Evolutionary conservation across 768 basidiomycete genomes (phyloP).

Genomic region (Gyrodon lividus): DNA sequence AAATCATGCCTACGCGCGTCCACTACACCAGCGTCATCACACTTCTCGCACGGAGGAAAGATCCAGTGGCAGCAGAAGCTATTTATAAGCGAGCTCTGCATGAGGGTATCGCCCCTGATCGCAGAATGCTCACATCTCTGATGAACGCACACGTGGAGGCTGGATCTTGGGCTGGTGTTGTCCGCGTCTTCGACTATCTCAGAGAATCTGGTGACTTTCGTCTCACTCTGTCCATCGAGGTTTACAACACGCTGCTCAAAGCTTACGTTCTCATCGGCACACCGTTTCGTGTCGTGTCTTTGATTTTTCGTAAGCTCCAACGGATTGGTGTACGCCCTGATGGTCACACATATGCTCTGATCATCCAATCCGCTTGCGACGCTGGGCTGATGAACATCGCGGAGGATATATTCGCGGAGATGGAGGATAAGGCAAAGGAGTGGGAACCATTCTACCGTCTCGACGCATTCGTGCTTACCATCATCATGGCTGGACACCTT

Average conservation of each 20-base stretch:
- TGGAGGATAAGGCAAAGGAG: constrained; percentile 47
- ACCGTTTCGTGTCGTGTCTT: constrained; percentile 63
- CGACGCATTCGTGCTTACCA: constrained; percentile 64
- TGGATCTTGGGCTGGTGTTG: constrained; percentile 75
- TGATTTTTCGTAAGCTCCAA: constrained; percentile 58
- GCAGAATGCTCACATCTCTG: constrained; percentile 62
- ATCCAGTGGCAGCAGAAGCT: constrained; percentile 63
- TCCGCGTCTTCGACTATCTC: constrained; percentile 68
- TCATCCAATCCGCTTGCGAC: constrained; percentile 83
- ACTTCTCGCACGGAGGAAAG: constrained; percentile 60
- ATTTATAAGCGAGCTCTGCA: constrained; percentile 62
- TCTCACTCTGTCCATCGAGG: constrained; percentile 50
- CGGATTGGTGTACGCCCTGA: constrained; percentile 55
- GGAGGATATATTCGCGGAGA: constrained; percentile 60
- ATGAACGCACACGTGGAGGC: constrained; percentile 84
- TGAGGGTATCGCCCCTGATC: constrained; percentile 63
- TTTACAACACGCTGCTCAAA: constrained; percentile 79
- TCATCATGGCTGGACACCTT: constrained; percentile 74
- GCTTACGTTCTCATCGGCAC: constrained; percentile 81
- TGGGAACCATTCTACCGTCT: constrained; percentile 41
- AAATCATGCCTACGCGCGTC: constrained; percentile 45
- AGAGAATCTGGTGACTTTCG: constrained; percentile 34
- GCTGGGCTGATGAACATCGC: constrained; percentile 63
- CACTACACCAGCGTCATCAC: constrained; percentile 68
- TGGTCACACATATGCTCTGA: constrained; percentile 61